Base-by-base conservation (phyloP, 1,139 yeast genomes). In the Yamadazyma dushanensis region DNA sequence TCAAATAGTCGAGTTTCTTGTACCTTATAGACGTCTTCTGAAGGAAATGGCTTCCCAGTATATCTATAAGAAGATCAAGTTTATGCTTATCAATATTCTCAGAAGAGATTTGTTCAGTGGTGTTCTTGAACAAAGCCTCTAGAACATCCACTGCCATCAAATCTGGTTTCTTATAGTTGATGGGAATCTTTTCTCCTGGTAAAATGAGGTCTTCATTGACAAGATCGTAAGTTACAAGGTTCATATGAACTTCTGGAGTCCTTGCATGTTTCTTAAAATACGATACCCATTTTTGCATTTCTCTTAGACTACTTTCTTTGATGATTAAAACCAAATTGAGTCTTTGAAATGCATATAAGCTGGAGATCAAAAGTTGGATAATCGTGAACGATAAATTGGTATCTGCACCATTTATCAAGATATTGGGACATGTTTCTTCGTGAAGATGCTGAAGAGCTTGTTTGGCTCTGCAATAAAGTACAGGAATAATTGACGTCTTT, bases 351-450 rank as follows among this genome's bases (percentile, higher is more conserved):
- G 35, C 29, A 44, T 63, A 65, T 6, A 50, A 31, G 8, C 59
- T 44, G 10, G 66, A 56, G 33, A 51, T 47, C 31, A 65, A 42
- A 3, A 62, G 26, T 42, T 70, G 76, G 4, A 66, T 42, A 6
- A 70, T 36, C 1, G 73, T 68, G 33, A 51, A 48, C 0, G 73
- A 74, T 22, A 69, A 46, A 34, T 57, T 54, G 6, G 76, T 67
- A 41, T 70, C 75, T 4, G 66, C 76, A 9, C 76, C 76, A 46
- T 70, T 69, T 35, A 70, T 65, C 31, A 70, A 51, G 8, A 70
- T 48, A 31, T 57, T 63, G 9, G 60, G 57, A n/a, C 13, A n/a
- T 17, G 50, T 37, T 1, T 35, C 24, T 18, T 54, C 44, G 3
- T 34, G 27, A 29, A 61, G 50, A 39, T 63, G 58, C 17, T 54